These are phyloP conservation scores for Tarenaya hassleriana DNA, from an alignment of 345 rosid genomes.

Conservation along the genomic window DNA sequence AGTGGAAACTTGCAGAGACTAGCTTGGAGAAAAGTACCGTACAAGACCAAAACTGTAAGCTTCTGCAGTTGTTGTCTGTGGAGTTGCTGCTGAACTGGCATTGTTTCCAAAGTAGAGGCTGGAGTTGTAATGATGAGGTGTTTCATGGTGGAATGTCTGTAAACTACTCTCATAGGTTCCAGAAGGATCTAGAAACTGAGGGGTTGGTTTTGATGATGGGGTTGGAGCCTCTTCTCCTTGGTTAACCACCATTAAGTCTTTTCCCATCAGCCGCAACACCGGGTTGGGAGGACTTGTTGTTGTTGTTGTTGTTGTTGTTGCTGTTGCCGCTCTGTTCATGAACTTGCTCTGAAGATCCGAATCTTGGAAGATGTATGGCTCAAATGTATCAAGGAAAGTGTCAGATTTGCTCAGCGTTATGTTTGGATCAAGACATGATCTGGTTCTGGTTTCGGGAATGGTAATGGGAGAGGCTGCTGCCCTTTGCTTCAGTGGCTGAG, in stretches of 20 bases:
- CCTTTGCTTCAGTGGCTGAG: constrained; percentile 53
- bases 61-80: constrained; percentile 11
- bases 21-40: constrained; percentile 30
- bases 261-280: constrained; percentile 90
- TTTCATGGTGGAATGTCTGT: neutral
- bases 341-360: constrained; percentile 19
- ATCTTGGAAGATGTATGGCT: constrained; percentile 32
- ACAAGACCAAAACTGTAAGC: constrained; percentile 26
- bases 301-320: neutral
- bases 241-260: constrained; percentile 89
- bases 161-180: neutral
- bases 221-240: constrained; percentile 56
- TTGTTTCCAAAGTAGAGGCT: constrained; percentile 21
- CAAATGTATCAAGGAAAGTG: constrained; percentile 20
- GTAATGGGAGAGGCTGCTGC: constrained; percentile 36
- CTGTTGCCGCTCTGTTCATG: constrained; percentile 11
- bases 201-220: constrained; percentile 25
- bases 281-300: constrained; percentile 77
- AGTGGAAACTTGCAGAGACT: constrained; percentile 17
- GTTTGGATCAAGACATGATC: constrained; percentile 28
- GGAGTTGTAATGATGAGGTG: neutral
- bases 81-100: constrained; percentile 8
- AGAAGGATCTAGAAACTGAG: constrained; percentile 34
- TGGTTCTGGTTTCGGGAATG: constrained; percentile 25
- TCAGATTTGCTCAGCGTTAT: too few relatives aligned